Percentiles rank a stretch among this genome's conserved stretches.
phyloP scores from a whole-genome alignment of 805 yeast species.

The Candida palmyrensis region DNA sequence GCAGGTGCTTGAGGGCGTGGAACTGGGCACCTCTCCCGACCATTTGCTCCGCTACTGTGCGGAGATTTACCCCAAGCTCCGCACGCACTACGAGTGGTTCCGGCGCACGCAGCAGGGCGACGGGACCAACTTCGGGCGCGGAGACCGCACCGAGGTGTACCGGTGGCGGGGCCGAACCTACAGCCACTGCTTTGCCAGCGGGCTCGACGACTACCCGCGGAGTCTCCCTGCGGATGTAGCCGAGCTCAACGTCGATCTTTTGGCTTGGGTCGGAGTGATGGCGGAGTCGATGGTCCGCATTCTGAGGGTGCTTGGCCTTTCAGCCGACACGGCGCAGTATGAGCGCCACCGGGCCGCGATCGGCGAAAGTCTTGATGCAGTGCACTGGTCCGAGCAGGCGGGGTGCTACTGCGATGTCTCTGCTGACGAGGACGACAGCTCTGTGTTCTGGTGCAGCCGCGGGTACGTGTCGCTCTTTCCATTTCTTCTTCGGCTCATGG shows the following conservation, averaged over 20 bases:
- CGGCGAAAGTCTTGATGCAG: slow-evolving; percentile 55
- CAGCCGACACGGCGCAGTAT: slow-evolving; percentile 56
- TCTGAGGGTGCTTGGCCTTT: slow-evolving; percentile 55
- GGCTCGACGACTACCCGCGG: slow-evolving; percentile 94
- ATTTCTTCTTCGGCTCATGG: slow-evolving; percentile 63
- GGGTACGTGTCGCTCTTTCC: slow-evolving; percentile 90
- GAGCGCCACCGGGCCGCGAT: slow-evolving; percentile 50
- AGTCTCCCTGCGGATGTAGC: slow-evolving; percentile 76
- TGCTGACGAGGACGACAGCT: slow-evolving; percentile 66
- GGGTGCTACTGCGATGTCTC: slow-evolving; percentile 78
- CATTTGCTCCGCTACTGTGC: slow-evolving; percentile 53
- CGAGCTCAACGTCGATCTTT: slow-evolving; percentile 83
- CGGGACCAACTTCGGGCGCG: slow-evolving; percentile 64
- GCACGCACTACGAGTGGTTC: slow-evolving; percentile 81
- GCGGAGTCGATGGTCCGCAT: slow-evolving; percentile 73
- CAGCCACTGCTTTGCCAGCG: slow-evolving; percentile 85
- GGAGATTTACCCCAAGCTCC: slow-evolving; percentile 69
- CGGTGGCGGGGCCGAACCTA: slow-evolving; percentile 92
- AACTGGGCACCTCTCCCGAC: slow-evolving; percentile 58
- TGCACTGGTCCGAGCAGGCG: slow-evolving; percentile 76
- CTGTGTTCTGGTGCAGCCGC: slow-evolving; percentile 69
- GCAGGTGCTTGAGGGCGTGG: slow-evolving; percentile 49
- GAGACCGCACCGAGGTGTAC: slow-evolving; percentile 54
- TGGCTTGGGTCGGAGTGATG: slow-evolving; percentile 94
- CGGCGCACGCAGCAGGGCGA: slow-evolving; percentile 75